These are phyloP conservation scores for Coniosporium uncinatum DNA, from an alignment of 2,329 filamentous ascomycete genomes.

Conservation along the genomic window DNA sequence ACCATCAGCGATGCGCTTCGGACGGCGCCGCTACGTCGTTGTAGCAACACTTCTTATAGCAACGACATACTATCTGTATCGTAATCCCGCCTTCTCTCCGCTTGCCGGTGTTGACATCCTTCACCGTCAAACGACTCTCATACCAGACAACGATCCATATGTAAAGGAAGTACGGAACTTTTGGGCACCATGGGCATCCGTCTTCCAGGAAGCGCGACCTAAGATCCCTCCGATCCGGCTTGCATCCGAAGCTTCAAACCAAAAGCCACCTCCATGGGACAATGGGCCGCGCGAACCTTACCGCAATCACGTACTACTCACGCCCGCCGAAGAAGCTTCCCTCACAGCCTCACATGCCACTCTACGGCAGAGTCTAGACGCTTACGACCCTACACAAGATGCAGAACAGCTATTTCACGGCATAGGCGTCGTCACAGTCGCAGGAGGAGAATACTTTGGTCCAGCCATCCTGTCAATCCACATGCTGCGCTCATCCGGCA, in stretches of 20 bases:
- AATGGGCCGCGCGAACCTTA: background rate
- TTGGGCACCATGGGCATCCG: background rate
- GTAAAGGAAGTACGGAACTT: background rate
- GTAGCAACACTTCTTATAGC: no score
- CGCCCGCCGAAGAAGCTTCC: slow-evolving; percentile 1
- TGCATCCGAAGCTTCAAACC: background rate
- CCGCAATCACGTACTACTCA: background rate
- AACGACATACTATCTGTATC: no score
- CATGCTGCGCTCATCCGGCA: slow-evolving; percentile 37
- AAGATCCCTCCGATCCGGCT: background rate
- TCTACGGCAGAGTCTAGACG: background rate
- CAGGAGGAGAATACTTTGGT: slow-evolving; percentile 33
- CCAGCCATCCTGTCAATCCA: slow-evolving; percentile 35
- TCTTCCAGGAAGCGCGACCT: background rate
- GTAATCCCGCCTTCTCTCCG: no score
- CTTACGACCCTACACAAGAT: slow-evolving; percentile 1
- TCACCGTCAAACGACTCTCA: no score
- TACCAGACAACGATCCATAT: background rate
- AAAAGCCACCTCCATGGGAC: background rate
- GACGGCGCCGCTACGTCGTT: no score
- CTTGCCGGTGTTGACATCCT: no score
- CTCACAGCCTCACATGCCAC: slow-evolving; percentile 1
- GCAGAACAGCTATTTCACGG: slow-evolving; percentile 9
- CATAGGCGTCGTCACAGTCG: slow-evolving; percentile 27
- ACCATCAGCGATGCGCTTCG: no score